Percentiles rank a stretch among this genome's conserved stretches.
Conservation (phyloP, 148 eudicot genomes). For the Nepenthes mirabilis region DNA sequence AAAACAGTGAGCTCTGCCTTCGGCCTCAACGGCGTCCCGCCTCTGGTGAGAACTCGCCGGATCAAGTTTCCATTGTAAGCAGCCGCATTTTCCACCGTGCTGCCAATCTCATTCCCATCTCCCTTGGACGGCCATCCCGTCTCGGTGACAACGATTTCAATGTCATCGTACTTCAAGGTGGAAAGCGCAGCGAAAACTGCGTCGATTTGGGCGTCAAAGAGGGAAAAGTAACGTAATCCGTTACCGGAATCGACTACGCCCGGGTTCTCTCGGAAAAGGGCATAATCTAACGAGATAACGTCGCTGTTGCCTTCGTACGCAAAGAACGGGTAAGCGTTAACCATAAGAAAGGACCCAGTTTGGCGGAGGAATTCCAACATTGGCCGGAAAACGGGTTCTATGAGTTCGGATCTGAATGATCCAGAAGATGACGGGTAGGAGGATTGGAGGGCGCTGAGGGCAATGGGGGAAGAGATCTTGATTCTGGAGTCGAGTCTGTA, state of each 20-base stretch:
- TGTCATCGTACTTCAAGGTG: constrained; percentile 50
- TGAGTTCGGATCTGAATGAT: constrained; percentile 40
- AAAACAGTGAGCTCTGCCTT: constrained; percentile 56
- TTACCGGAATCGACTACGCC: constrained; percentile 65
- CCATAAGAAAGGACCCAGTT: constrained; percentile 60
- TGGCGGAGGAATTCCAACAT: constrained; percentile 49
- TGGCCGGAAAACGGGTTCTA: constrained; percentile 53
- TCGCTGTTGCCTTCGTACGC: constrained; percentile 76
- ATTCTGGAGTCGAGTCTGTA: constrained; percentile 26
- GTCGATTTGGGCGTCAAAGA: constrained; percentile 80
- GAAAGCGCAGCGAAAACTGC: constrained; percentile 89
- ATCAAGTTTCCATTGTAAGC: constrained; percentile 71
- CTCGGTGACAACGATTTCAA: constrained; percentile 54
- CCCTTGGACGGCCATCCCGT: constrained; percentile 98
- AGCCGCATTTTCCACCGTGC: constrained; percentile 55
- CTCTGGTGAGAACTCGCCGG: constrained; percentile 51
- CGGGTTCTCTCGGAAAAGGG: constrained; percentile 58
- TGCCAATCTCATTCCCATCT: constrained; percentile 60
- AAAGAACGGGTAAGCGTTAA: constrained; percentile 81
- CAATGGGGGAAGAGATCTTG: constrained; percentile 79
- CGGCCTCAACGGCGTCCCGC: constrained; percentile 77
- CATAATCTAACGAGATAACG: constrained; percentile 71
- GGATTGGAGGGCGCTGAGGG: constrained; percentile 43
- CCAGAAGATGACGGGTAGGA: constrained; percentile 88
- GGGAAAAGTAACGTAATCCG: constrained; percentile 45